Percentiles rank a stretch among this genome's conserved stretches.
phyloP scores from a whole-genome alignment of 441 rosid species.

The Populus hybrid region DNA sequence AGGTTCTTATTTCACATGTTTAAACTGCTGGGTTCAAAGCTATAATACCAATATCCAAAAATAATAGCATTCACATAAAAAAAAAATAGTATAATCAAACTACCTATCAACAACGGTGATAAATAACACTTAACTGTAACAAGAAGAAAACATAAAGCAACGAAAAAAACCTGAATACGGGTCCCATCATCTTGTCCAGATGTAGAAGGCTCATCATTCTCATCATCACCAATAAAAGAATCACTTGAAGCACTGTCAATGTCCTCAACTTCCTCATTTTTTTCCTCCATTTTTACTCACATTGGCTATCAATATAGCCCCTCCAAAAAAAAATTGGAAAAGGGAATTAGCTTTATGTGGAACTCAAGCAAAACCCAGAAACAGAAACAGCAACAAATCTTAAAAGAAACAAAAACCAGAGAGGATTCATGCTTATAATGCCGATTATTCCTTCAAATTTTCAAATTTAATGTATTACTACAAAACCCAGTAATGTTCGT shows the following conservation, averaged over 20 bases:
- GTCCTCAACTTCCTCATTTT: constrained; percentile 46
- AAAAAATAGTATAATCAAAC: neutral
- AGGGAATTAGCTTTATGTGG: neutral
- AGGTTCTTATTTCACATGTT: neutral
- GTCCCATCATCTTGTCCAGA: constrained; percentile 55
- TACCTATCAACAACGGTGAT: neutral
- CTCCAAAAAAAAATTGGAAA: neutral
- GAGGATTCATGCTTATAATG: neutral
- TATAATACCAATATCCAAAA: neutral
- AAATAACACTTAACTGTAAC: neutral
- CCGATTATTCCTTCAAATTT: neutral
- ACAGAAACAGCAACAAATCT: neutral
- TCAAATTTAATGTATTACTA: neutral
- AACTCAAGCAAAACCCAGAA: neutral
- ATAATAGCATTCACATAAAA: neutral
- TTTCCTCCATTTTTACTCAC: constrained; percentile 45
- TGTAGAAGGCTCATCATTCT: constrained; percentile 40
- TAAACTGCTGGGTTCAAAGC: neutral
- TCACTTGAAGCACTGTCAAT: constrained; percentile 45
- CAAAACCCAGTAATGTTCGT: neutral
- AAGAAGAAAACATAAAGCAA: neutral
- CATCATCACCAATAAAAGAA: constrained; percentile 49
- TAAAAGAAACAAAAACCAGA: neutral
- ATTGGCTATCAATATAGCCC: neutral
- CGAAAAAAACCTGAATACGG: constrained; percentile 46